phyloP scores from a whole-genome alignment of 208 protist genomes.

The Novymonas esmeraldas region DNA sequence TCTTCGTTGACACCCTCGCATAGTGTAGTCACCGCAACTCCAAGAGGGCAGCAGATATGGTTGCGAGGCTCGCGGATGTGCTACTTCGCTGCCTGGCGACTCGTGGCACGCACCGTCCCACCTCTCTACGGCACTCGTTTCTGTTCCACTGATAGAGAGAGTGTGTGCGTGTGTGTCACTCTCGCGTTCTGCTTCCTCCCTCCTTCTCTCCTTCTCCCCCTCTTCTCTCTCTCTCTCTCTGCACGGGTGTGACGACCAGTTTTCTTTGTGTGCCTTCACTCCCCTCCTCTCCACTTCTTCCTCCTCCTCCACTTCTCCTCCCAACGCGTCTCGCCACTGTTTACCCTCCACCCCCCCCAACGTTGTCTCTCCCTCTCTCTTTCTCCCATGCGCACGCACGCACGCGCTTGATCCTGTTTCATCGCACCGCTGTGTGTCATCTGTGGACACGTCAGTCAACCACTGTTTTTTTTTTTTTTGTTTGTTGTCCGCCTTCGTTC shows the following conservation, averaged over 20 bases:
- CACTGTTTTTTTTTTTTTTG: too few relatives aligned
- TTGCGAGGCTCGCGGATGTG: too few relatives aligned
- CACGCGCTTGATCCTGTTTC: too few relatives aligned
- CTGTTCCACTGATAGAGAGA: neutral
- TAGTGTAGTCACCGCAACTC: too few relatives aligned
- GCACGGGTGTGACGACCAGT: neutral
- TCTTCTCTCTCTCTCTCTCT: neutral
- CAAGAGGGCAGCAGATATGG: too few relatives aligned
- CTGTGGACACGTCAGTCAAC: too few relatives aligned
- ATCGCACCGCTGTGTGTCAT: too few relatives aligned
- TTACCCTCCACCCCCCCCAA: neutral
- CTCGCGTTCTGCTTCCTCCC: neutral
- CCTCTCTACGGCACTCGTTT: neutral
- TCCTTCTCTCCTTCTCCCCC: slow-evolving; percentile 1
- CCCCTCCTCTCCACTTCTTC: neutral
- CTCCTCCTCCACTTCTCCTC: neutral
- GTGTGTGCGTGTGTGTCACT: slow-evolving; percentile 3
- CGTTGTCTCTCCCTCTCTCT: neutral
- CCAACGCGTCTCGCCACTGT: neutral
- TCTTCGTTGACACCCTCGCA: too few relatives aligned
- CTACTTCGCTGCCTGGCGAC: too few relatives aligned
- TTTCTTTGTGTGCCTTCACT: neutral
- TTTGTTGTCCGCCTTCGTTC: too few relatives aligned
- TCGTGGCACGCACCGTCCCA: too few relatives aligned
- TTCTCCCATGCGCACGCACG: neutral